Evolutionary conservation across 352 stramenopile genomes (phyloP).

Genomic region (Phytophthora macrochlamydospora): DNA sequence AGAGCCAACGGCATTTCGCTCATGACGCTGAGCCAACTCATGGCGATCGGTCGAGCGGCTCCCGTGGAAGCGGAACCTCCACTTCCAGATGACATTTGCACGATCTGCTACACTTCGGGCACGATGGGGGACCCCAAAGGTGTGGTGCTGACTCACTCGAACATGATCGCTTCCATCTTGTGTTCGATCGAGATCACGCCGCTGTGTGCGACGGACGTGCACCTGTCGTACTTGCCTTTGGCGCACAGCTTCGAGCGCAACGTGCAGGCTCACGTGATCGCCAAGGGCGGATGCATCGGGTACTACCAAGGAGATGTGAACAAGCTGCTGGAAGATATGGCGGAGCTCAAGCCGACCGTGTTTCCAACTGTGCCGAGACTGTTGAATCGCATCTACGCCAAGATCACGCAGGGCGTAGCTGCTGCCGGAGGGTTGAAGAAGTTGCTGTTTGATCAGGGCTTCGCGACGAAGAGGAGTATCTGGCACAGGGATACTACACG

Average conservation of each 20-base stretch:
- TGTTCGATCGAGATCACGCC: constrained; percentile 37
- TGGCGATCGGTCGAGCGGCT: constrained; percentile 43
- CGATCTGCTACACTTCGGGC: constrained; percentile 71
- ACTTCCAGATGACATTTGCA: constrained; percentile 34
- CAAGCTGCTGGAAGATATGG: constrained; percentile 92
- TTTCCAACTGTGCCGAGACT: constrained; percentile 94
- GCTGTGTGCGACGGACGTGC: constrained; percentile 33
- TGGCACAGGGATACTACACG: constrained; percentile 44
- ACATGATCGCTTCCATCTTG: constrained; percentile 40
- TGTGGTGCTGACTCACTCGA: constrained; percentile 55
- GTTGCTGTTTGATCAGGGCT: constrained; percentile 88
- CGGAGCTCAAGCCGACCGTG: constrained; percentile 89
- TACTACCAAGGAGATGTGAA: constrained; percentile 92
- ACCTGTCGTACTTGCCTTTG: constrained; percentile 95
- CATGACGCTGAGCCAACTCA: constrained; percentile 49
- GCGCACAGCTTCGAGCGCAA: constrained; percentile 94
- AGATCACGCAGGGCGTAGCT: constrained; percentile 78
- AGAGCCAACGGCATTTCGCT: constrained; percentile 49
- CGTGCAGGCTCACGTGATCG: constrained; percentile 60
- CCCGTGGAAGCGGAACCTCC: constrained; percentile 52
- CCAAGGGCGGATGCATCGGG: constrained; percentile 81
- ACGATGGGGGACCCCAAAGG: constrained; percentile 60
- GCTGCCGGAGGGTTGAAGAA: constrained; percentile 87
- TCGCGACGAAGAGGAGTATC: constrained; percentile 76
- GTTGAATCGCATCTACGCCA: constrained; percentile 96